phyloP scores from a whole-genome alignment of 2,329 filamentous ascomycete genomes.

The Beauveria rudraprayagi region DNA sequence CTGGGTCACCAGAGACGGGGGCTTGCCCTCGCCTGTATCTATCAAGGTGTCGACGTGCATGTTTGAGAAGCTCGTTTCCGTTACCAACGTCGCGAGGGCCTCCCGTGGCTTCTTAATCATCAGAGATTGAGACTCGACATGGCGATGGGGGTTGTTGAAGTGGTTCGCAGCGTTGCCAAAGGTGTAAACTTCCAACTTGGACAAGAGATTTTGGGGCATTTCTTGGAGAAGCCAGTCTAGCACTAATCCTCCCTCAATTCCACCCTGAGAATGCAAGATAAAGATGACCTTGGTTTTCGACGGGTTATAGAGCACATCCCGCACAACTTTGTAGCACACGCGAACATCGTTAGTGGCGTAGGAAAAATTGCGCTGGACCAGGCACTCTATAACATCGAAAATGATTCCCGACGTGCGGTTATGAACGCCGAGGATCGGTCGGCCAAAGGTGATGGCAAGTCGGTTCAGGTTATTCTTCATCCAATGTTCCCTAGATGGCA shows the following conservation, averaged over 20 bases:
- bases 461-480: constrained; percentile 63
- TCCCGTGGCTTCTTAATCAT: constrained; percentile 26
- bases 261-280: constrained; percentile 70
- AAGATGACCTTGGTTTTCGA: constrained; percentile 61
- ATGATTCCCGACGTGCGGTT: constrained; percentile 67
- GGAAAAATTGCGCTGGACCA: constrained; percentile 66
- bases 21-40: constrained; percentile 15
- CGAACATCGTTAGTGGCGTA: constrained; percentile 64
- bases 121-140: constrained; percentile 35
- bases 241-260: constrained; percentile 63
- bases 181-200: constrained; percentile 67
- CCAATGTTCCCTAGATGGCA: constrained; percentile 47
- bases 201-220: constrained; percentile 54
- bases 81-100: constrained; percentile 26
- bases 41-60: constrained; percentile 16
- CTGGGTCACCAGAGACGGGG: constrained; percentile 16
- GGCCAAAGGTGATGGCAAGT: constrained; percentile 62
- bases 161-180: constrained; percentile 75
- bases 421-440: constrained; percentile 64
- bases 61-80: constrained; percentile 27
- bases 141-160: constrained; percentile 67
- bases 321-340: constrained; percentile 53
- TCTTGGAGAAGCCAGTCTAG: constrained; percentile 72
- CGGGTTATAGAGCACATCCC: constrained; percentile 54
- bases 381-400: constrained; percentile 69